phyloP scores from a whole-genome alignment of 352 stramenopile genomes.

The Globisporangium nunn region DNA sequence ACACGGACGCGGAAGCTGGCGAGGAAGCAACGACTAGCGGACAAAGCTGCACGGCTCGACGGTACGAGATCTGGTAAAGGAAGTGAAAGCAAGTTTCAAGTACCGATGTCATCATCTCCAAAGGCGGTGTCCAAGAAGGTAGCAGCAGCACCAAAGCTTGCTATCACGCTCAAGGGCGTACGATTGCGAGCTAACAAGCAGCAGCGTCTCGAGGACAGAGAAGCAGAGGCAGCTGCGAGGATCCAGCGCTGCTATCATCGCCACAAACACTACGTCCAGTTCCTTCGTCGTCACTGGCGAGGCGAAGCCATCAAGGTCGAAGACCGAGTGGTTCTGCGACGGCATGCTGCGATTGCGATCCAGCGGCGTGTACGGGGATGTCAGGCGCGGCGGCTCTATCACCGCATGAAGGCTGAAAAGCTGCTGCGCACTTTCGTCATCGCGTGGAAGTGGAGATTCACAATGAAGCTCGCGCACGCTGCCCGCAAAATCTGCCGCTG shows the following conservation, averaged over 20 bases:
- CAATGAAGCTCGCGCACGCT: conserved; percentile 14
- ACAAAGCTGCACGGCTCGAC: conserved; percentile 16
- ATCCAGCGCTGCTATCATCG: conserved; percentile 27
- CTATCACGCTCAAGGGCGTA: conserved; percentile 7
- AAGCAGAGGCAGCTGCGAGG: conserved; percentile 1
- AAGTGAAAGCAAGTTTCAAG: background rate
- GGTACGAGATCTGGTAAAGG: too few species aligned
- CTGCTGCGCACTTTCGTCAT: conserved; percentile 21
- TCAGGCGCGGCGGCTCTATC: conserved; percentile 15
- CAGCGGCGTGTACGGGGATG: conserved; percentile 27
- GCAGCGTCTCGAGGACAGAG: background rate
- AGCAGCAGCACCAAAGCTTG: background rate
- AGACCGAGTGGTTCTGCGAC: conserved; percentile 15
- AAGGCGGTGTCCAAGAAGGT: background rate
- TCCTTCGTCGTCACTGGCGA: conserved; percentile 16
- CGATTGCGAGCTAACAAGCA: background rate
- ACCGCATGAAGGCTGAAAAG: conserved; percentile 18
- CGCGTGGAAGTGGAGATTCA: conserved; percentile 29
- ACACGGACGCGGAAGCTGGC: conserved; percentile 25
- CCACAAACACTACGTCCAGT: conserved; percentile 12
- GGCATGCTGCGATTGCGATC: conserved; percentile 25
- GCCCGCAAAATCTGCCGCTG: conserved; percentile 27
- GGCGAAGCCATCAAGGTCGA: conserved; percentile 25
- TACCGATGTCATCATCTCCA: background rate
- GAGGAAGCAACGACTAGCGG: conserved; percentile 15